phyloP scores from a whole-genome alignment of 768 basidiomycete species.

The Omphalotus guepiniiformis region DNA sequence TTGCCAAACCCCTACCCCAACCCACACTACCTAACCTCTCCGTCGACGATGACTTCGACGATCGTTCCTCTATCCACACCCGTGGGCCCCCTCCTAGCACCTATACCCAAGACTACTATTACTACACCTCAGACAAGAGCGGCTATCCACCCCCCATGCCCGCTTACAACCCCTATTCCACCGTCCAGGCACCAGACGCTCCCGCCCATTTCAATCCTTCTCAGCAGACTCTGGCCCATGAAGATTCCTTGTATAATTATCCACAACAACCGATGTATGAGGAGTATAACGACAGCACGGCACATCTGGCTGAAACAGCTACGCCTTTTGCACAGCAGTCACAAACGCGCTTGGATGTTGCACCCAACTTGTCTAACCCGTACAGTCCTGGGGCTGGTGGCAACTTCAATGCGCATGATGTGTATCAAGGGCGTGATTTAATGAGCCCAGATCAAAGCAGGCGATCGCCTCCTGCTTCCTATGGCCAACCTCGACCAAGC shows the following conservation, averaged over 20 bases:
- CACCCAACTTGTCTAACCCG: slow-evolving; percentile 1
- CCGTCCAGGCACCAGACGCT: slow-evolving; percentile 45
- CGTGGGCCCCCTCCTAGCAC: slow-evolving; percentile 49
- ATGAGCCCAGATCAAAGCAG: not conserved
- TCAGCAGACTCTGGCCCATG: slow-evolving; percentile 47
- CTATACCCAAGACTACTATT: slow-evolving; percentile 49
- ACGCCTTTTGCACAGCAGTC: slow-evolving; percentile 53
- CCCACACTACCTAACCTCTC: slow-evolving; percentile 92
- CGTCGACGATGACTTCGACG: slow-evolving; percentile 74
- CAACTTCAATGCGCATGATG: slow-evolving; percentile 47
- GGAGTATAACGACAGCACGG: slow-evolving; percentile 65
- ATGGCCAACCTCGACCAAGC: slow-evolving; percentile 2
- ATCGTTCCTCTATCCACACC: slow-evolving; percentile 53
- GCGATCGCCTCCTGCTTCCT: not conserved
- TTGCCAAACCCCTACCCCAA: slow-evolving; percentile 80
- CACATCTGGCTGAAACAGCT: slow-evolving; percentile 53
- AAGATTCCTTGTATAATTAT: slow-evolving; percentile 36
- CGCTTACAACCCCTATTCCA: slow-evolving; percentile 64
- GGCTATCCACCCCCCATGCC: slow-evolving; percentile 72
- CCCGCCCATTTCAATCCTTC: slow-evolving; percentile 60
- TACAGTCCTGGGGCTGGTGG: slow-evolving; percentile 18
- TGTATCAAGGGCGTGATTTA: slow-evolving; percentile 45
- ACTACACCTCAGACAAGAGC: slow-evolving; percentile 51
- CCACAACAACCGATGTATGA: slow-evolving; percentile 46
- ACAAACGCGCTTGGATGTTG: slow-evolving; percentile 7